phyloP scores from a whole-genome alignment of 352 stramenopile species.

The Elongisporangium prolatum region DNA sequence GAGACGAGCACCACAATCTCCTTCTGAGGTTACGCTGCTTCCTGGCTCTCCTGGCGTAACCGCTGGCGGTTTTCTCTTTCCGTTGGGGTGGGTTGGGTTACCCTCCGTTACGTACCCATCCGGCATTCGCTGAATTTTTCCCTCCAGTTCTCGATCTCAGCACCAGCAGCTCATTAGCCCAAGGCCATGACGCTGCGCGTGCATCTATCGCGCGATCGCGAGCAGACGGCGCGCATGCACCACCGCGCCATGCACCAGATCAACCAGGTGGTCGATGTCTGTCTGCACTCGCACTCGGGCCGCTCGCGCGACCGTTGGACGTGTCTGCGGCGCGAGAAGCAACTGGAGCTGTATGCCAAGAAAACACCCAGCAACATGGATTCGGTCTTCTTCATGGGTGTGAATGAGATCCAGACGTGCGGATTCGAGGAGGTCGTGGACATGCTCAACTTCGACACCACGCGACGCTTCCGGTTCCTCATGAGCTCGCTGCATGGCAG shows the following conservation, averaged over 20 bases:
- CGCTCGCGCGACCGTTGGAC: slow-evolving; percentile 53
- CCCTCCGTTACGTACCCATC: neutral
- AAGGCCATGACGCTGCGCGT: slow-evolving; percentile 21
- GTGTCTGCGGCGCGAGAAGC: slow-evolving; percentile 42
- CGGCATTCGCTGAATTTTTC: neutral
- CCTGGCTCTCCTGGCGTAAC: neutral
- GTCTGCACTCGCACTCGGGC: slow-evolving; percentile 33
- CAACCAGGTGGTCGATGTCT: slow-evolving; percentile 46
- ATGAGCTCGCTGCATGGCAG: slow-evolving; percentile 54
- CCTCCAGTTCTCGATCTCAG: neutral
- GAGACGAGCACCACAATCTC: neutral
- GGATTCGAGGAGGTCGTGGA: slow-evolving; percentile 57
- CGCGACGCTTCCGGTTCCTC: slow-evolving; percentile 47
- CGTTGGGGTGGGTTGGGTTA: neutral
- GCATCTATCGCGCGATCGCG: slow-evolving; percentile 43
- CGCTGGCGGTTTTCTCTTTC: neutral
- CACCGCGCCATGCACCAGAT: slow-evolving; percentile 61
- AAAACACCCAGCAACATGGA: slow-evolving; percentile 22
- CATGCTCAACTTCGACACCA: slow-evolving; percentile 53
- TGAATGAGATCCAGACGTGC: slow-evolving; percentile 47
- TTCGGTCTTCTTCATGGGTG: slow-evolving; percentile 42
- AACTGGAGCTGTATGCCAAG: slow-evolving; percentile 55
- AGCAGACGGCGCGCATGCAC: slow-evolving; percentile 51
- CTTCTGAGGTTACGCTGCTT: neutral
- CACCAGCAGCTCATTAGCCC: neutral